Base-by-base conservation (phyloP, 352 stramenopile species). In the Thraustochytrium sp. region DNA sequence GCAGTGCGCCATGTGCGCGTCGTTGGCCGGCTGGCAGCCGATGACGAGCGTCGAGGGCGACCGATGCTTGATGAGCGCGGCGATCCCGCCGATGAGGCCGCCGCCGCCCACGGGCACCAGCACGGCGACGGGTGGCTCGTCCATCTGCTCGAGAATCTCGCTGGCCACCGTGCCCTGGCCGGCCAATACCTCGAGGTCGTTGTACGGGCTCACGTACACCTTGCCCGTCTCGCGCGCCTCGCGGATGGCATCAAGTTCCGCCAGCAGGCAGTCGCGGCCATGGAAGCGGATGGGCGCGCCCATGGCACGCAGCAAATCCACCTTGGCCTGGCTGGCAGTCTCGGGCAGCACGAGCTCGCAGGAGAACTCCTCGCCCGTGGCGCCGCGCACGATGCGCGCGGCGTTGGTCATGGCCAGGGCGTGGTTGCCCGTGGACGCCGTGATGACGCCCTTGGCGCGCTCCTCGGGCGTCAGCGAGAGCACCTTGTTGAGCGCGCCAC, bases 361-460 rank as follows among this genome's bases (percentile, higher is more conserved):
- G 80, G 93, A 87, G 0, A 91, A 92, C n/a, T 89, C 89, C 73
- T 89, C 88, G 49, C 87, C 34, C 9, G 37, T 46, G 16, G 29
- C 44, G 34, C 72, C 23, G 5, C n/a, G 74, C n/a, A 61, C 86
- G 4, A 89, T 82, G 49, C 85, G 88, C 2, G 92, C 90, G 0
- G 92, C 92, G 23, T 97, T 87, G 37, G 92, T 91, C 56, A 97
- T 86, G 1, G 93, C 94, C 85, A 97, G 92, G 42, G 92, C 93
- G 85, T 98, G 93, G 86, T 98, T 97, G 0, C 93, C 94, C 42
- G 91, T 95, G 72, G 90, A 95, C 85, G 96, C 92, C n/a, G 92
- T 96, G 36, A 95, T 86, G 36, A 96, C 92, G 16, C 11, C 31
- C 51, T 26, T 13, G n/a, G 26, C n/a, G 1, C 16, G 51, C 51